phyloP scores from a whole-genome alignment of 2,329 filamentous ascomycete species.

The Diaporthe ampelina region DNA sequence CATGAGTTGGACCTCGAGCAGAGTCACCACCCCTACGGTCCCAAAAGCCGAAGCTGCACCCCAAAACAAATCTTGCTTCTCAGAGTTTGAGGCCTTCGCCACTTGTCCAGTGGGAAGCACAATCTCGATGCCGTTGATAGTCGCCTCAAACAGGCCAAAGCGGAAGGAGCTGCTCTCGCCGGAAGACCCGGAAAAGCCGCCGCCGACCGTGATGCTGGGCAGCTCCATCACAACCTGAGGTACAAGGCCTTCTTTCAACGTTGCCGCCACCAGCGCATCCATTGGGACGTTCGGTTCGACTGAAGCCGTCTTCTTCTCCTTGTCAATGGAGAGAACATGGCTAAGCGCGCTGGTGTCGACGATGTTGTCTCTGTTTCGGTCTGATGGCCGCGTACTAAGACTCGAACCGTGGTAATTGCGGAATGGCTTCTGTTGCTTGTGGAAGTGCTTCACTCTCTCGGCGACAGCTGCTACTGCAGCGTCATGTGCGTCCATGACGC shows the following conservation, averaged over 20 bases:
- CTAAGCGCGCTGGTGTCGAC: conserved; percentile 77
- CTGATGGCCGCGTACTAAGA: conserved; percentile 77
- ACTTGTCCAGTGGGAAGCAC: conserved; percentile 71
- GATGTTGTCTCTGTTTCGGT: conserved; percentile 64
- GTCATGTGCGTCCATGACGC: conserved; percentile 59
- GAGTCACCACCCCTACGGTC: conserved; percentile 71
- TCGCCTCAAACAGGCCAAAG: conserved; percentile 76
- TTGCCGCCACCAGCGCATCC: conserved; percentile 72
- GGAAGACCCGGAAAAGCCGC: conserved; percentile 75
- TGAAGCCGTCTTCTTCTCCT: conserved; percentile 63
- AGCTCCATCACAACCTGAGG: conserved; percentile 80
- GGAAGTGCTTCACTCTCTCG: conserved; percentile 59
- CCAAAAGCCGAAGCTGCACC: conserved; percentile 72
- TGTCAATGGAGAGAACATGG: conserved; percentile 73
- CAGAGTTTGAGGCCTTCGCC: conserved; percentile 59
- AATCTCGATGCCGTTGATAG: conserved; percentile 73
- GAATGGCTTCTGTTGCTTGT: conserved; percentile 66
- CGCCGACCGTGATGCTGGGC: conserved; percentile 77
- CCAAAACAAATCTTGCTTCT: conserved; percentile 68
- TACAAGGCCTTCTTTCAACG: conserved; percentile 67
- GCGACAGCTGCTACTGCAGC: conserved; percentile 59
- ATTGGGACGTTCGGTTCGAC: conserved; percentile 80
- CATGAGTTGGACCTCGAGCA: conserved; percentile 70
- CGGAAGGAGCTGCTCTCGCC: conserved; percentile 78
- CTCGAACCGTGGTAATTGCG: conserved; percentile 84